phyloP scores from a whole-genome alignment of 2,329 filamentous ascomycete genomes.

The Chaetomiaceae sp. region DNA sequence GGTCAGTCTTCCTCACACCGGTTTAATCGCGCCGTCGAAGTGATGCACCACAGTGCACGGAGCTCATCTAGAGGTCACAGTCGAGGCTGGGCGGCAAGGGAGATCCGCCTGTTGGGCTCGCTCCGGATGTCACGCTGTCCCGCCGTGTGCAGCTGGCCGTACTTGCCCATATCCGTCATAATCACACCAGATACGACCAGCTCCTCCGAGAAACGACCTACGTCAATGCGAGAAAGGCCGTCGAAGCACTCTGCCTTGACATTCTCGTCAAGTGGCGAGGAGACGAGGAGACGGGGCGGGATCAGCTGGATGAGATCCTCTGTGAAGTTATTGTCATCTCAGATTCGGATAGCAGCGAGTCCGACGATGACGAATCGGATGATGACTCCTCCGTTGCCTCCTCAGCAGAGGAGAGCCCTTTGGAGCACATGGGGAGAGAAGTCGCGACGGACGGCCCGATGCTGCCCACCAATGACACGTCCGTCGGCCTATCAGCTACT shows the following conservation, averaged over 20 bases:
- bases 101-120: constrained; percentile 53
- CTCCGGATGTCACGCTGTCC: constrained; percentile 49
- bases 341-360: constrained; percentile 45
- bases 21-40: constrained; percentile 5
- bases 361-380: constrained; percentile 29
- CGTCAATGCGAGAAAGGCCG: constrained; percentile 54
- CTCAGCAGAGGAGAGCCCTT: constrained; percentile 4
- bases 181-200: constrained; percentile 59
- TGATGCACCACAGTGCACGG: not conserved
- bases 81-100: constrained; percentile 34
- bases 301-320: constrained; percentile 61
- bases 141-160: constrained; percentile 60
- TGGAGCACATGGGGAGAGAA: not conserved
- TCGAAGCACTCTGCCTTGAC: constrained; percentile 56
- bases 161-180: constrained; percentile 60
- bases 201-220: constrained; percentile 53
- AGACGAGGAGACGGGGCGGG: constrained; percentile 61
- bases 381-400: constrained; percentile 23
- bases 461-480: not conserved
- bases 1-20: constrained; percentile 39
- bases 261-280: constrained; percentile 66
- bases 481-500: not conserved
- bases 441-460: not conserved
- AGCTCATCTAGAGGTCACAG: constrained; percentile 7
- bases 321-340: constrained; percentile 61